These are phyloP conservation scores for Spirogloea muscicola DNA, from an alignment of 139 green algal genomes.

Conservation along the genomic window DNA sequence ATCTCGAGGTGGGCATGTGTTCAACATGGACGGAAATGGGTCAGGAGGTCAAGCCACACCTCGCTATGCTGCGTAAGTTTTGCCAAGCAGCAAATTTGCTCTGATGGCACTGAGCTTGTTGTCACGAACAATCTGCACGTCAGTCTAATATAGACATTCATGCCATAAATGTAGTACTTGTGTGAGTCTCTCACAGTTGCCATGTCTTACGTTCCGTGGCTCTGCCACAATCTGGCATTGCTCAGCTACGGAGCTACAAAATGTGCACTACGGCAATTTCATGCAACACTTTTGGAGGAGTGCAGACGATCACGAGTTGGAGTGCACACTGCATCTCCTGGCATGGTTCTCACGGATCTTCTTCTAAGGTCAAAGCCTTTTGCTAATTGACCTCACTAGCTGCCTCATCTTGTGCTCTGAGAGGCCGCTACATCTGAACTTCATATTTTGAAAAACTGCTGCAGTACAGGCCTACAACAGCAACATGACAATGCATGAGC, in stretches of 20 bases:
- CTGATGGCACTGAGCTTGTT: not conserved
- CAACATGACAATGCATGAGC: not conserved
- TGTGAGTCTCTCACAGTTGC: not conserved
- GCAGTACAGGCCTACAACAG: not conserved
- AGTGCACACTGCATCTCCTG: constrained; percentile 69
- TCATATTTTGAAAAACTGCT: not conserved
- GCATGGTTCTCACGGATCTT: constrained; percentile 89
- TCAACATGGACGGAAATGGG: constrained; percentile 83
- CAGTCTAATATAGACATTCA: not conserved
- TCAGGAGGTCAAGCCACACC: constrained; percentile 70
- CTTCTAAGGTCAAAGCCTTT: constrained; percentile 50
- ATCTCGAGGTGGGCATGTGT: constrained; percentile 69
- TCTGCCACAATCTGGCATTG: not conserved
- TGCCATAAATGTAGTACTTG: not conserved
- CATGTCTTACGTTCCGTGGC: not conserved
- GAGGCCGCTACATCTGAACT: not conserved
- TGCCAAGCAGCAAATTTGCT: not conserved
- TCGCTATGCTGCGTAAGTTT: constrained; percentile 63
- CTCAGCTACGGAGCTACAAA: constrained; percentile 36
- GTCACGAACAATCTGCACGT: not conserved
- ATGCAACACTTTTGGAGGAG: constrained; percentile 23
- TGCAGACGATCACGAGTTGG: constrained; percentile 28
- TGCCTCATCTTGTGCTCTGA: not conserved
- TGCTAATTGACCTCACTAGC: not conserved
- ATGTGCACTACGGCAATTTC: constrained; percentile 12